phyloP scores from a whole-genome alignment of 2,329 filamentous ascomycete species.

The Seiridium unicorne region DNA sequence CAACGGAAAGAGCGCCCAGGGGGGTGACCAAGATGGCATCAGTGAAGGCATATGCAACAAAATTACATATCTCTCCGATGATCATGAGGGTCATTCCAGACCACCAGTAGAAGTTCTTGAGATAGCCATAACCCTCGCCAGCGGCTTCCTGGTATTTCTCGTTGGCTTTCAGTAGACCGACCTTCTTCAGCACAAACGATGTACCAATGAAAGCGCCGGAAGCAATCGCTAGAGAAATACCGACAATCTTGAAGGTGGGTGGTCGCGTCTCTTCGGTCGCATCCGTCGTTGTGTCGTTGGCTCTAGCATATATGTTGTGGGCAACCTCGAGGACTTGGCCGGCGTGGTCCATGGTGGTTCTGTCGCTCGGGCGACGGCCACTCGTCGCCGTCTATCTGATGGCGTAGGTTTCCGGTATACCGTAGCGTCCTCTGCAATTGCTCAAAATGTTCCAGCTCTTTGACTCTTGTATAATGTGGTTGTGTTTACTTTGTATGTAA shows the following conservation, averaged over 20 bases:
- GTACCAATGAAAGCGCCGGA: slow-evolving; percentile 92
- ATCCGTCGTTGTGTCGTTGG: slow-evolving; percentile 31
- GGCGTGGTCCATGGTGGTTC: slow-evolving; percentile 33
- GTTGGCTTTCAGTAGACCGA: slow-evolving; percentile 87
- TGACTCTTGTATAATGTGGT: not conserved
- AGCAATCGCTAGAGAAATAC: slow-evolving; percentile 79
- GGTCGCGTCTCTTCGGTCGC: slow-evolving; percentile 35
- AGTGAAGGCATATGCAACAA: slow-evolving; percentile 94
- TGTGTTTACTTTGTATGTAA: not conserved
- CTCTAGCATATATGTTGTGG: slow-evolving; percentile 39
- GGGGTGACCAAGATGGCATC: slow-evolving; percentile 95
- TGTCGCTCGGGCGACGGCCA: slow-evolving; percentile 13
- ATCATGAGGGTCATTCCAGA: slow-evolving; percentile 96
- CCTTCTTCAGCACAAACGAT: slow-evolving; percentile 95
- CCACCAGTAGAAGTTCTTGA: slow-evolving; percentile 97
- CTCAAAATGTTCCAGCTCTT: not conserved
- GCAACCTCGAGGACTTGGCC: slow-evolving; percentile 31
- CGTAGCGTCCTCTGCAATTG: not conserved
- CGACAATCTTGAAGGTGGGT: slow-evolving; percentile 75
- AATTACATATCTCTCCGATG: slow-evolving; percentile 93
- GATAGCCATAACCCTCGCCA: slow-evolving; percentile 94
- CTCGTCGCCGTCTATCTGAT: slow-evolving; percentile 6
- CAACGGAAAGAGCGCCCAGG: slow-evolving; percentile 85
- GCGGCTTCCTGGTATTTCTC: slow-evolving; percentile 95
- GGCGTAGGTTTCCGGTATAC: not conserved